Conservation (phyloP, 1,284 basidiomycete genomes). For the Prillingera fragicola region DNA sequence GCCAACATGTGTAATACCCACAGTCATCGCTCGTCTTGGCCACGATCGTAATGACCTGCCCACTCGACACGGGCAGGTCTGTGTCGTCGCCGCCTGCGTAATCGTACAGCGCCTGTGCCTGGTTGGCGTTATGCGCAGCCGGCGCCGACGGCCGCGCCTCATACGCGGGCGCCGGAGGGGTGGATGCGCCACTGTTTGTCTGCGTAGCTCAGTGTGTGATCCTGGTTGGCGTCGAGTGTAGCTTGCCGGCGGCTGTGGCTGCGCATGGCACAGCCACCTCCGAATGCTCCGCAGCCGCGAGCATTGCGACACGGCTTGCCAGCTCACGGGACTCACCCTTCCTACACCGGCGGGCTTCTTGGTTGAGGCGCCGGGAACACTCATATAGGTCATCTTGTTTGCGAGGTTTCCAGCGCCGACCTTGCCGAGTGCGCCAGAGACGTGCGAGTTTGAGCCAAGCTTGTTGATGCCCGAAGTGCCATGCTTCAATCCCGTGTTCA, state of each 20-base stretch:
- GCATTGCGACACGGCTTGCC: too few relatives aligned
- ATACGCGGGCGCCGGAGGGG: too few relatives aligned
- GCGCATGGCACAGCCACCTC: too few relatives aligned
- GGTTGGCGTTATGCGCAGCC: too few relatives aligned
- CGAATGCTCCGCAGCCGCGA: too few relatives aligned
- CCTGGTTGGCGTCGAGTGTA: too few relatives aligned
- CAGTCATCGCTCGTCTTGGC: conserved; percentile 43
- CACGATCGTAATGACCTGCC: conserved; percentile 40
- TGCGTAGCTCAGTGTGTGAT: too few relatives aligned
- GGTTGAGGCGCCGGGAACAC: background rate
- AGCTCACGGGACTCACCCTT: too few relatives aligned
- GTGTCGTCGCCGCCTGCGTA: conserved; percentile 32
- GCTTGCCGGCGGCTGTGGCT: background rate
- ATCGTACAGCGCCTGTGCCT: conserved; percentile 43
- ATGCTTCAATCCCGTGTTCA: conserved; percentile 24
- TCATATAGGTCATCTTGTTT: background rate
- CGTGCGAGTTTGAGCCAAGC: conserved; percentile 13
- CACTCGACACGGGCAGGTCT: conserved; percentile 34
- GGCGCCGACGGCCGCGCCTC: too few relatives aligned
- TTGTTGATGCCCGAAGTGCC: conserved; percentile 17
- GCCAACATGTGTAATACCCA: conserved; percentile 15
- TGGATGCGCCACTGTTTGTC: too few relatives aligned
- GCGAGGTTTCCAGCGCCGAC: conserved; percentile 17
- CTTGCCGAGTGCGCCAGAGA: conserved; percentile 16
- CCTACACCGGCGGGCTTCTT: too few relatives aligned